These are phyloP conservation scores for Luffa aegyptiaca DNA, from an alignment of 306 rosid genomes.

Conservation along the genomic window DNA sequence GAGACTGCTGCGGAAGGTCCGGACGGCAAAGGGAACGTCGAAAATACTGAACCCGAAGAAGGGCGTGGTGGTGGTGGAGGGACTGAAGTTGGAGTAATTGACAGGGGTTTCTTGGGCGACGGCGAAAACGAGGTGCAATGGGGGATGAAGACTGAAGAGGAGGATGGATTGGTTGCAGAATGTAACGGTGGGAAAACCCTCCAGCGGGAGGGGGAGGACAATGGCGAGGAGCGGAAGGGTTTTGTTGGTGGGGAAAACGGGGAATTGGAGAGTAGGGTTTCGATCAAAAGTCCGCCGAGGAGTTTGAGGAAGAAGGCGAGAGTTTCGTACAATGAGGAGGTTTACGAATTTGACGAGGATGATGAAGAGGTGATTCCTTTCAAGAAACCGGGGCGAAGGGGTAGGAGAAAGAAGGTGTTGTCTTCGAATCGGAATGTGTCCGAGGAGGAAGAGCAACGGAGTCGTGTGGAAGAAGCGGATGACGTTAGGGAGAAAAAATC, in stretches of 20 bases:
- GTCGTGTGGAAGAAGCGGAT: not conserved
- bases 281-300: not conserved
- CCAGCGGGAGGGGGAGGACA: not conserved
- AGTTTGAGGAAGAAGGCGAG: constrained; percentile 1
- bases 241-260: not conserved
- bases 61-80: not conserved
- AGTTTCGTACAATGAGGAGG: constrained; percentile 5
- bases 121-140: not conserved
- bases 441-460: not conserved
- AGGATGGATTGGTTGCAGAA: not conserved
- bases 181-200: not conserved
- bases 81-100: not conserved
- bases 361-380: not conserved
- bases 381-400: not conserved
- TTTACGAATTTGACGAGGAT: not conserved
- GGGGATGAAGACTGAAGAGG: not conserved
- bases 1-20: not conserved
- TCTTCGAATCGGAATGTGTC: not conserved
- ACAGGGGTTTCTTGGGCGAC: not conserved
- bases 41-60: not conserved
- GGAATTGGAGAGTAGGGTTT: not conserved
- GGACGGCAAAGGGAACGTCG: not conserved
- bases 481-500: not conserved
- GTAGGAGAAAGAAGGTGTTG: not conserved
- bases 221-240: not conserved